A percentile compares a stretch with the other conserved stretches of the same genome.
phyloP scores from a whole-genome alignment of 2,329 filamentous ascomycete species.

The Cryphonectria nitschkei region DNA sequence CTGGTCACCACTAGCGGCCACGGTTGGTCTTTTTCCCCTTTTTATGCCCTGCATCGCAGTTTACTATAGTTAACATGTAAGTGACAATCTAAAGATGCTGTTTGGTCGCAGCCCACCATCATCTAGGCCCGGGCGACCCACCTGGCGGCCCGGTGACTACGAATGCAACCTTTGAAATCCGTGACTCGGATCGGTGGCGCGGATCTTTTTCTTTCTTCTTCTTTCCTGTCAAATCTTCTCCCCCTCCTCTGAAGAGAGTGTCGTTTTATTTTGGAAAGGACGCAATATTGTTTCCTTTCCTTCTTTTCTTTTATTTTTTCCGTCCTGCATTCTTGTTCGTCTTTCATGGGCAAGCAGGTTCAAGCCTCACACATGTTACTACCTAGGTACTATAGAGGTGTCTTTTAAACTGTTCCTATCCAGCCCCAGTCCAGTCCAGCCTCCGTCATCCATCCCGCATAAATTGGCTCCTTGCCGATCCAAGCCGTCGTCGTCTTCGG shows the following conservation, averaged over 20 bases:
- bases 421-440: not conserved
- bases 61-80: not conserved
- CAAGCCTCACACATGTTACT: not conserved
- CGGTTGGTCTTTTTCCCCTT: not conserved
- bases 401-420: not conserved
- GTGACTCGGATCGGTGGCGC: conserved; percentile 20
- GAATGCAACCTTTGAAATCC: conserved; percentile 3
- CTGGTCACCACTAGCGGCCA: not conserved
- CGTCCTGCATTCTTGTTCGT: not conserved
- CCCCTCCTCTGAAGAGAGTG: not conserved
- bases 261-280: not conserved
- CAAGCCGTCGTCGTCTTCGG: conserved; percentile 8
- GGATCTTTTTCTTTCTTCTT: conserved; percentile 1
- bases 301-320: not conserved
- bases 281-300: not conserved
- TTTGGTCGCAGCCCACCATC: conserved; percentile 15
- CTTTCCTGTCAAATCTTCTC: not conserved
- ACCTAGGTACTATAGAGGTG: not conserved
- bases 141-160: conserved; percentile 24
- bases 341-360: not conserved
- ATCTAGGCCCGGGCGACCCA: conserved; percentile 19
- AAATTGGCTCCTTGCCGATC: conserved; percentile 15
- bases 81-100: not conserved
- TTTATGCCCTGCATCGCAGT: not conserved
- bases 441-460: not conserved